phyloP scores from a whole-genome alignment of 2,329 filamentous ascomycete species.

The Fusarium stilboides region DNA sequence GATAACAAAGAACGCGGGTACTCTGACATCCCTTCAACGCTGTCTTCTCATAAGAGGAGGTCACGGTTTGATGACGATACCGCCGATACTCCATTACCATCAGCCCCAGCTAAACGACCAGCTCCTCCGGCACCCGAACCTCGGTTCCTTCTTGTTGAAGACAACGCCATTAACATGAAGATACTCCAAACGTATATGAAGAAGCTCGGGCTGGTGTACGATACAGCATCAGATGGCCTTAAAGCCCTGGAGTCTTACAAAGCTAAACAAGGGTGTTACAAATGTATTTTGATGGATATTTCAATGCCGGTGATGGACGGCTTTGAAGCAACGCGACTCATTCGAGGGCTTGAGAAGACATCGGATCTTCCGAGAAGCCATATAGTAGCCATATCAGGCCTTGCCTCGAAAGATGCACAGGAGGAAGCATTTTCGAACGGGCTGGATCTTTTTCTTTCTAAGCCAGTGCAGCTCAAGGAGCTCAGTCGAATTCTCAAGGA shows the following conservation, averaged over 20 bases:
- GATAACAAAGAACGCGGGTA: background rate
- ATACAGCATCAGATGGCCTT: constrained; percentile 53
- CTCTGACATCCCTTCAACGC: constrained; percentile 7
- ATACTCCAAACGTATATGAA: constrained; percentile 55
- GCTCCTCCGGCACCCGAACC: background rate
- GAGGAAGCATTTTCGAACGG: constrained; percentile 69
- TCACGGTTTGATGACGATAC: constrained; percentile 9
- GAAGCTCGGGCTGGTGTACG: constrained; percentile 51
- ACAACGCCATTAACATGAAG: constrained; percentile 59
- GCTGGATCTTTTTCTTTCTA: constrained; percentile 70
- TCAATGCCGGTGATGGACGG: constrained; percentile 73
- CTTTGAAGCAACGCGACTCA: constrained; percentile 65
- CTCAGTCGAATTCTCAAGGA: constrained; percentile 47
- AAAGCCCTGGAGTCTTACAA: constrained; percentile 54
- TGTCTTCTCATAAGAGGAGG: constrained; percentile 24
- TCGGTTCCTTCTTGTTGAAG: constrained; percentile 58
- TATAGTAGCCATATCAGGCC: constrained; percentile 68
- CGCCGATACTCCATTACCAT: constrained; percentile 8
- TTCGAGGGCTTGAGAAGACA: constrained; percentile 65
- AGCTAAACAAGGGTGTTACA: constrained; percentile 41
- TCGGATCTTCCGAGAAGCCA: constrained; percentile 56
- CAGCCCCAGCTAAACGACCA: background rate
- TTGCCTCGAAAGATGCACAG: constrained; percentile 65
- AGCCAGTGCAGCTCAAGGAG: constrained; percentile 64
- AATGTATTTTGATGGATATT: constrained; percentile 63